phyloP scores from a whole-genome alignment of 2,329 filamentous ascomycete species.

The Microsporum canis region DNA sequence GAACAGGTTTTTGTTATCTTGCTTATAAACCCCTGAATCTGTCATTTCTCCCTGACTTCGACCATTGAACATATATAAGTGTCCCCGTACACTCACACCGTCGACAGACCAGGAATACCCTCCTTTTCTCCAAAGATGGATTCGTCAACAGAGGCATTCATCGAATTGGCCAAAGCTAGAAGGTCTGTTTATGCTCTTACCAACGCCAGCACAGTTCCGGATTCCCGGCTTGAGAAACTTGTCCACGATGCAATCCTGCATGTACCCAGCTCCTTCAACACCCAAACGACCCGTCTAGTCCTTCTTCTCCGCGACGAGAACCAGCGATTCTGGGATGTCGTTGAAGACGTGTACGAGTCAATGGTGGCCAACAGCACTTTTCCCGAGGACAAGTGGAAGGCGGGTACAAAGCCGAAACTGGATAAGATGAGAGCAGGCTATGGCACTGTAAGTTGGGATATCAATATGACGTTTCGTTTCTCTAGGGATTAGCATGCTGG shows the following conservation, averaged over 20 bases:
- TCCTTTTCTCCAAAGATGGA: neutral
- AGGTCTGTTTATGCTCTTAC: slow-evolving; percentile 29
- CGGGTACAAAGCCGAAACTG: slow-evolving; percentile 35
- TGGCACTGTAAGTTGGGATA: slow-evolving; percentile 52
- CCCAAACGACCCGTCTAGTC: slow-evolving; percentile 66
- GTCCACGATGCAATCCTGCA: slow-evolving; percentile 47
- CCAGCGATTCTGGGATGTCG: slow-evolving; percentile 74
- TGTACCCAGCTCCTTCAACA: slow-evolving; percentile 78
- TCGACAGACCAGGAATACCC: neutral
- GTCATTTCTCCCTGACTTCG: too few species aligned
- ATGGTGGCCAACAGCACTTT: slow-evolving; percentile 49
- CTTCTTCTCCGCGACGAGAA: slow-evolving; percentile 74
- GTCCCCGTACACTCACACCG: neutral
- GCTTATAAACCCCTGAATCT: too few species aligned
- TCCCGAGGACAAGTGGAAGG: slow-evolving; percentile 46
- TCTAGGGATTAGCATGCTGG: neutral
- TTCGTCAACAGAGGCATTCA: neutral
- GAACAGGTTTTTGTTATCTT: too few species aligned
- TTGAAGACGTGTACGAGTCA: slow-evolving; percentile 49
- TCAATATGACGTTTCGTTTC: neutral
- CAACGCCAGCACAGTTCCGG: slow-evolving; percentile 25
- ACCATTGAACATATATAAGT: neutral
- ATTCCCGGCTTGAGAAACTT: slow-evolving; percentile 28
- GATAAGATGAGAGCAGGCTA: slow-evolving; percentile 57
- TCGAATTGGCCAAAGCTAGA: slow-evolving; percentile 25